phyloP scores from a whole-genome alignment of 1,139 yeast genomes.

The Kodamaea alishanica region DNA sequence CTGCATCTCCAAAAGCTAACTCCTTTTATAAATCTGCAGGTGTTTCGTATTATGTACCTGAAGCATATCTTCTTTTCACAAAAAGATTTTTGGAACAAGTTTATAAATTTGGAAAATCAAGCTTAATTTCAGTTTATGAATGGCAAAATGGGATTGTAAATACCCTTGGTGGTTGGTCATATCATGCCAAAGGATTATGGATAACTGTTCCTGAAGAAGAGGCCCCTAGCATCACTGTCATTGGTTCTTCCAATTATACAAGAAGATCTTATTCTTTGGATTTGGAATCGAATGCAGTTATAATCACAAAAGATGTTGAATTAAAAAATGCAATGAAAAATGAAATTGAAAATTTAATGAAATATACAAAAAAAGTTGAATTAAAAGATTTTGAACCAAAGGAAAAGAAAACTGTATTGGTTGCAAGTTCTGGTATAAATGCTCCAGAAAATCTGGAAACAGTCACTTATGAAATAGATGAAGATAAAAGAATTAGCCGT shows the following conservation, averaged over 20 bases:
- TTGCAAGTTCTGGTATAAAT: slow-evolving; percentile 6
- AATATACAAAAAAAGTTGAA: slow-evolving; percentile 48
- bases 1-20: slow-evolving; percentile 91
- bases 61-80: slow-evolving; percentile 79
- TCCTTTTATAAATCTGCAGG: slow-evolving; percentile 89
- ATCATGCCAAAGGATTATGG: slow-evolving; percentile 99
- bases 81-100: slow-evolving; percentile 62
- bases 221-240: slow-evolving; percentile 68
- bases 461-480: slow-evolving; percentile 34
- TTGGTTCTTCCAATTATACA: slow-evolving; percentile 94
- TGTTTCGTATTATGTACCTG: slow-evolving; percentile 76
- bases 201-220: slow-evolving; percentile 55
- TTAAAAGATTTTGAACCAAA: slow-evolving; percentile 56
- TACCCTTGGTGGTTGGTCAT: slow-evolving; percentile 87
- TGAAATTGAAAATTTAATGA: slow-evolving; percentile 63
- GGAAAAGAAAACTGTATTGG: slow-evolving; percentile 4
- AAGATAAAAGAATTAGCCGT: slow-evolving; percentile 55
- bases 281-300: slow-evolving; percentile 79
- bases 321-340: slow-evolving; percentile 54
- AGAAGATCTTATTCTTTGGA: slow-evolving; percentile 85
- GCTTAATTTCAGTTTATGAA: slow-evolving; percentile 59
- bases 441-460: slow-evolving; percentile 12
- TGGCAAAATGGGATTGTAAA: slow-evolving; percentile 89
- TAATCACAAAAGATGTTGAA: slow-evolving; percentile 64
- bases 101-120: slow-evolving; percentile 38